These are phyloP conservation scores for Diplodia scrobiculata DNA, from an alignment of 2,329 filamentous ascomycete genomes.

Conservation along the genomic window DNA sequence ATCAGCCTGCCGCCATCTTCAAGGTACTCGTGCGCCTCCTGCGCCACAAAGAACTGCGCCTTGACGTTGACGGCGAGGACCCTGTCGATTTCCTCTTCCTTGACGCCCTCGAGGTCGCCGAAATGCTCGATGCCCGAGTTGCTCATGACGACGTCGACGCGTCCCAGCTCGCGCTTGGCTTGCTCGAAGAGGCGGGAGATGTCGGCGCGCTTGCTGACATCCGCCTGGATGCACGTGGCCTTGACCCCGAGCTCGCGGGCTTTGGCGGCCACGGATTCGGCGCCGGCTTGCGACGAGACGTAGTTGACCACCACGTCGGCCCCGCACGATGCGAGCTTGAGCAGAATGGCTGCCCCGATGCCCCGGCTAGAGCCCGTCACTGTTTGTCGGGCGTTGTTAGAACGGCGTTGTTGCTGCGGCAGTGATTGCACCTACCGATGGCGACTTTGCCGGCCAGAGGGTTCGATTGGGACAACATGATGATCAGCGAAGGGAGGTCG, in stretches of 20 bases:
- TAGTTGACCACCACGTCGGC: slow-evolving; percentile 56
- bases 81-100: slow-evolving; percentile 65
- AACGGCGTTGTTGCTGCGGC: not conserved
- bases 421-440: not conserved
- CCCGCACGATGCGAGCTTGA: slow-evolving; percentile 47
- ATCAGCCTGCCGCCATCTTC: slow-evolving; percentile 30
- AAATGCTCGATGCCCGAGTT: slow-evolving; percentile 66
- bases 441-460: slow-evolving; percentile 5
- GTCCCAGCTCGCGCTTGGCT: slow-evolving; percentile 46
- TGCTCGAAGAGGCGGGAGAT: slow-evolving; percentile 41
- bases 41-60: slow-evolving; percentile 38
- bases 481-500: not conserved
- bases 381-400: not conserved
- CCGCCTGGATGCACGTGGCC: slow-evolving; percentile 40
- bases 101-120: slow-evolving; percentile 61
- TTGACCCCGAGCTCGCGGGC: slow-evolving; percentile 45
- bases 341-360: slow-evolving; percentile 50
- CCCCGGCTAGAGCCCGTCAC: slow-evolving; percentile 47
- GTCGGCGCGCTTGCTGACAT: slow-evolving; percentile 41
- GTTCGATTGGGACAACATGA: not conserved
- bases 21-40: slow-evolving; percentile 33
- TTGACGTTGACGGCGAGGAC: slow-evolving; percentile 67
- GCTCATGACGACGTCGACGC: slow-evolving; percentile 55
- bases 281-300: slow-evolving; percentile 39
- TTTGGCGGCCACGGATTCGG: slow-evolving; percentile 36